Base-by-base conservation (phyloP, 2,329 filamentous ascomycete species). In the Exophiala calicioides region DNA sequence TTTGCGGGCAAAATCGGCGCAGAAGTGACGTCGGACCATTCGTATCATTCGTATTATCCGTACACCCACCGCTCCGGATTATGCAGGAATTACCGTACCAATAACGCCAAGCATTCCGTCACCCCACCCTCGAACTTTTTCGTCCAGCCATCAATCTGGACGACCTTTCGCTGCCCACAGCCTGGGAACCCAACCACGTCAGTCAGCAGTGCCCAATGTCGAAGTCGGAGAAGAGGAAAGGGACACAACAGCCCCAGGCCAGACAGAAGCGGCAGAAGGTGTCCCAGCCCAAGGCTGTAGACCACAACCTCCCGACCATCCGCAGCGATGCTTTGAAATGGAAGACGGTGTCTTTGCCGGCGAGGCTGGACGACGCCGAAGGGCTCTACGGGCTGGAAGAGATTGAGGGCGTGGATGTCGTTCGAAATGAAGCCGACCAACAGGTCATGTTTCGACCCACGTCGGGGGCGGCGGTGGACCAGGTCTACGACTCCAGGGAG, bases 311-410 rank as follows among this genome's bases (percentile, higher is more conserved):
- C 7, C 24, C 32, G 59, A 57, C 27, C 36, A 58, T 71, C 39
- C 60, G 59, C 18, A 52, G 79, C 24, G 74, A 82, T 49, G 71
- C 78, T 29, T 68, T 85, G 45, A 69, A 72, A 60, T 86, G 82
- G 82, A 79, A 77, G 52, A 74, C 81, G 15, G 81, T 93, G 3
- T 64, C 72, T 26, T 71, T 85, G 58, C 88, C 88, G 5, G 86
- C 90, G 62, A 82, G 86, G 62, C 75, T 90, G 58, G 83, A 91
- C 34, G 88, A 96, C 69, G 88, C 88, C n/a, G 90, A 94, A 55
- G 93, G 93, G 0, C 96, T 98, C 66, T 94, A 85, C 60, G 90
- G 88, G 0, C 71, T 98, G 1, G 90, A 98, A 61, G 90, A 97
- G 61, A 85, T 97, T 35, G 88, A 95, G 12, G 89, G 88, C 40